These are phyloP conservation scores for Didymella keratinophila DNA, from an alignment of 2,329 filamentous ascomycete genomes.

Conservation along the genomic window DNA sequence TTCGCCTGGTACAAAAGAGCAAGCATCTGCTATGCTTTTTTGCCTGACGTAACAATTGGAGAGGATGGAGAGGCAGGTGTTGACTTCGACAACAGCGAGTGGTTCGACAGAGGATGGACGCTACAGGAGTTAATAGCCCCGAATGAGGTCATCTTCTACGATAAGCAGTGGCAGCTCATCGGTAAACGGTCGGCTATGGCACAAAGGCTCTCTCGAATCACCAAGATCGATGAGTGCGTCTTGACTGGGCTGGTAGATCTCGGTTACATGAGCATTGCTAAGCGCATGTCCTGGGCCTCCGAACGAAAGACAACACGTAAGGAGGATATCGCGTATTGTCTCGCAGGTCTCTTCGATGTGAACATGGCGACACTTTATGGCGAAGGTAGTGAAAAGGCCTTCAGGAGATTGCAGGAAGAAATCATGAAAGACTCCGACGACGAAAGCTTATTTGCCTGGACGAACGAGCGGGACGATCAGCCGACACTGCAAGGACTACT, in stretches of 20 bases:
- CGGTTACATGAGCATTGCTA: background rate
- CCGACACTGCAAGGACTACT: background rate
- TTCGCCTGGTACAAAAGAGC: background rate
- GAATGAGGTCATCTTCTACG: background rate
- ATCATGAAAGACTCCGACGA: constrained; percentile 1
- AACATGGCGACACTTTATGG: background rate
- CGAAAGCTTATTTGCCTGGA: background rate
- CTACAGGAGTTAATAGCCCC: background rate
- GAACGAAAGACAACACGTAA: background rate
- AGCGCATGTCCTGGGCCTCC: background rate
- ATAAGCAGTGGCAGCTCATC: background rate
- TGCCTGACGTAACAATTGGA: background rate
- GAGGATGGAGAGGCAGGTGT: background rate
- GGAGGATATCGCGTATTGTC: background rate
- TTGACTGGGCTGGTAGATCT: background rate
- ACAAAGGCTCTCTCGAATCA: background rate
- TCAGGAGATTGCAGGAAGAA: background rate
- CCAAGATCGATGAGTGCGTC: background rate
- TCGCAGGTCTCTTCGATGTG: background rate
- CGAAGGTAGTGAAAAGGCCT: background rate
- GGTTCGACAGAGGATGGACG: background rate
- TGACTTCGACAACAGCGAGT: background rate
- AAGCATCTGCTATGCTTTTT: background rate
- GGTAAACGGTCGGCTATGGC: background rate
- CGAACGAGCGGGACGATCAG: background rate